Conservation (phyloP, 257 asterid genomes). For the Solanum verrucosum region DNA sequence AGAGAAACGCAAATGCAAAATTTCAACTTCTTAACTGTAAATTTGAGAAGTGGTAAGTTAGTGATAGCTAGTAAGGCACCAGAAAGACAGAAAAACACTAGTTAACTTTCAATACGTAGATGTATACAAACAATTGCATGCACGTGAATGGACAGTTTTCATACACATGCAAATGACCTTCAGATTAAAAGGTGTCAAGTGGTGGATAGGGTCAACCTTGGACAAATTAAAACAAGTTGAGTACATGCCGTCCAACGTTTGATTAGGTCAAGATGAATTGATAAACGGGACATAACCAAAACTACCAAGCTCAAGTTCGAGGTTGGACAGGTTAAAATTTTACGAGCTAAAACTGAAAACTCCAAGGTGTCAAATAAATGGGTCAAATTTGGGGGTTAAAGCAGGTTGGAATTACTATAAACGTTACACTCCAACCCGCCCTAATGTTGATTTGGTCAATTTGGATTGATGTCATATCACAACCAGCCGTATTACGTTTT, state of each 20-base stretch:
- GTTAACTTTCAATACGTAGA: background rate
- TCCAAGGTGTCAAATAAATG: background rate
- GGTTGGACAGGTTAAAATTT: background rate
- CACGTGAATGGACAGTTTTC: background rate
- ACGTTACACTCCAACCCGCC: background rate
- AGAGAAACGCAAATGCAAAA: background rate
- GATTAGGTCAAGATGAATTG: background rate
- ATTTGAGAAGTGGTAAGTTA: background rate
- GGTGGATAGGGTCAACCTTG: background rate
- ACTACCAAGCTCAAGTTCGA: background rate
- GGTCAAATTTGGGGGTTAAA: background rate
- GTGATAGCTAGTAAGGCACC: background rate
- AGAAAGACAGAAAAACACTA: background rate
- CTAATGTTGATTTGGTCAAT: background rate
- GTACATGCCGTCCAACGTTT: background rate
- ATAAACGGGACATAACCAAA: background rate
- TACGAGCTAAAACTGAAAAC: background rate
- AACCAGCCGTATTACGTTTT: background rate
- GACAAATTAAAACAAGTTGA: background rate
- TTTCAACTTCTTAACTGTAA: background rate
- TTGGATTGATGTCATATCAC: background rate
- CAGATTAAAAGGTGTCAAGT: background rate
- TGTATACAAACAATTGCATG: background rate
- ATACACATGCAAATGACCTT: background rate
- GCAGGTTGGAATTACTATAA: background rate